A percentile compares a stretch with the other conserved stretches of the same genome.
phyloP scores from a whole-genome alignment of 306 rosid species.

The Sicyos edulis region DNA sequence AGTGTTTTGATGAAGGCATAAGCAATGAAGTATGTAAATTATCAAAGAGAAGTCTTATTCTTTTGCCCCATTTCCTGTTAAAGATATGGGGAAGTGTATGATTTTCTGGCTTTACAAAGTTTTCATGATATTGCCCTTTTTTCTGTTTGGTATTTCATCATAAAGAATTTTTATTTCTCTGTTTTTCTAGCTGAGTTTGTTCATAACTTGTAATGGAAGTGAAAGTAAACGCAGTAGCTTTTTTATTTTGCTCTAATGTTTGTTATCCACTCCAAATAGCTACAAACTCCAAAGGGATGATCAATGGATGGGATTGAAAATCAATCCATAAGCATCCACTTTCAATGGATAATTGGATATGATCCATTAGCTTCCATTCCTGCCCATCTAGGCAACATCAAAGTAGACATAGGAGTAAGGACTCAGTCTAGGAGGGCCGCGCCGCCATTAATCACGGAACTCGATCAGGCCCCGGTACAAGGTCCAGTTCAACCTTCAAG shows the following conservation, averaged over 20 bases:
- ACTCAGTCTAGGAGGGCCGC: not conserved
- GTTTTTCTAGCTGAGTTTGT: constrained; percentile 3
- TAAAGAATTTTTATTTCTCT: not conserved
- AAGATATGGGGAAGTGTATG: not conserved
- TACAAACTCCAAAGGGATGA: not conserved
- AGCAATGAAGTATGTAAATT: not conserved
- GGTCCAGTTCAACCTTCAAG: constrained; percentile 9
- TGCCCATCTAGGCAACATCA: not conserved
- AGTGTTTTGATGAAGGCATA: not conserved
- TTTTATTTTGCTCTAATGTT: constrained; percentile 10
- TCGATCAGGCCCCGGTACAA: not conserved
- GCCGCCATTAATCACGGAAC: not conserved
- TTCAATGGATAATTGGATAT: not conserved
- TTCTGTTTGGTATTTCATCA: not conserved
- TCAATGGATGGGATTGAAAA: not conserved
- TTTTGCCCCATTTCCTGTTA: not conserved
- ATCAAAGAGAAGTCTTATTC: constrained; percentile 3
- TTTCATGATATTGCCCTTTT: not conserved
- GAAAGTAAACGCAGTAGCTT: not conserved
- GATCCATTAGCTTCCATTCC: not conserved
- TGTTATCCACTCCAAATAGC: constrained; percentile 11
- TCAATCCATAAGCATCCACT: constrained; percentile 2
- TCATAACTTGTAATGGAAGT: not conserved
- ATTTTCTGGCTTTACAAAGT: not conserved
- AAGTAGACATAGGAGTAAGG: constrained; percentile 2